Conservation (phyloP, 345 rosid species). For the Eucalyptus sp. region DNA sequence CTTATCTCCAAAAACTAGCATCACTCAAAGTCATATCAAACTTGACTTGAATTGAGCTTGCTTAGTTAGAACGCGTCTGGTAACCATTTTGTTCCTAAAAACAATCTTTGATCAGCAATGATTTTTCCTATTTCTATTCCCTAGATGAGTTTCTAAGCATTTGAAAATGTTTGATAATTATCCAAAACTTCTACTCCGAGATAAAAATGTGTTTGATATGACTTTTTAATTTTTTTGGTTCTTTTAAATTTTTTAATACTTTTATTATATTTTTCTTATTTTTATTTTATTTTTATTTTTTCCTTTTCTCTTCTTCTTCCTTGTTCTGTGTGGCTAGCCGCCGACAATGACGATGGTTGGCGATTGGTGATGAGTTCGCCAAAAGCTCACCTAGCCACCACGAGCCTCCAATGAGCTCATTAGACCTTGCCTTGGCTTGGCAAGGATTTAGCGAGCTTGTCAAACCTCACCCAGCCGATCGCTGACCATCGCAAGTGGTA, state of each 20-base stretch:
- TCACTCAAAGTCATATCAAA: background rate
- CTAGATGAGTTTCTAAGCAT: rapidly evolving
- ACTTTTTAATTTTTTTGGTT: too few relatives aligned
- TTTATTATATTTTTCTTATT: too few relatives aligned
- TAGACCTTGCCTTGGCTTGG: too few relatives aligned
- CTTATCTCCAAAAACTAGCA: background rate
- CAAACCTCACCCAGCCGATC: rapidly evolving
- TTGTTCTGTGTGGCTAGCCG: rapidly evolving
- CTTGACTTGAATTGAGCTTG: background rate
- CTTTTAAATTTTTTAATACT: too few relatives aligned
- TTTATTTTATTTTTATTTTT: too few relatives aligned
- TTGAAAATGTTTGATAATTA: too few relatives aligned
- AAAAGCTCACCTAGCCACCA: rapidly evolving
- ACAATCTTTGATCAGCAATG: too few relatives aligned
- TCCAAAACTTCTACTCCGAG: rapidly evolving
- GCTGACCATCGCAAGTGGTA: rapidly evolving
- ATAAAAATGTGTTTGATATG: rapidly evolving
- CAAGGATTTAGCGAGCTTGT: too few relatives aligned
- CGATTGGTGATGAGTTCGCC: rapidly evolving
- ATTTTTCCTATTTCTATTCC: too few relatives aligned
- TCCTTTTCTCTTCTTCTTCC: too few relatives aligned
- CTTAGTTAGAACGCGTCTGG: rapidly evolving
- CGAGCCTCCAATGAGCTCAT: rapidly evolving
- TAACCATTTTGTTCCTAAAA: too few relatives aligned
- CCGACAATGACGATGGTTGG: rapidly evolving